Base-by-base conservation (phyloP, 805 yeast species). In the Kluyveromyces dobzhanskii region DNA sequence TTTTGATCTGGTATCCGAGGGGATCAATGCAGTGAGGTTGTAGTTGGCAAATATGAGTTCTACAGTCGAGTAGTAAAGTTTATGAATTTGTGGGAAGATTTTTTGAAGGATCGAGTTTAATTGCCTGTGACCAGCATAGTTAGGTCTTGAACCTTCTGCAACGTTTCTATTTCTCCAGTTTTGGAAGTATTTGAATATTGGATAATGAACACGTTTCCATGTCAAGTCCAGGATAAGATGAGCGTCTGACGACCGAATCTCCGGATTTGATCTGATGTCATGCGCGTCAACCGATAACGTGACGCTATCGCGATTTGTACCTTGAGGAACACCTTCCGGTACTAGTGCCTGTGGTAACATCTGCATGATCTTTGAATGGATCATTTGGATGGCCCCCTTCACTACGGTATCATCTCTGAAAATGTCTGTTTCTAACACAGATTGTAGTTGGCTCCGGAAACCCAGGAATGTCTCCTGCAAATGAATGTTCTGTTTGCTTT, bases 191-290 rank as follows among this genome's bases (percentile, higher is more conserved):
- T 43, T 43, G 39, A 43, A 37, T 14, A 43, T 19, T 10, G 45
- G 43, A 18, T 43, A 43, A 31, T 43, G 45, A n/a, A 43, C 41
- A 17, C 28, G 30, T 28, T 30, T 39, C 45, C 45, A 43, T 6
- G 38, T 24, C 4, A 55, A 48, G 37, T 76, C 80, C 14, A 80
- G 64, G 5, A 72, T 17, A 23, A 38, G 18, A 24, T 30, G 35
- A 19, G 35, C 41, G 24, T 31, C 34, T 24, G 11, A 10, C 37
- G 35, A 29, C 8, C 24, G 24, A 9, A 21, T 21, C 24, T 21
- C 24, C 11, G 18, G 3, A 12, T 17, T 32, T 19, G 11, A 30
- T 23, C 24, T 32, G 13, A 4, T 24, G 24, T 29, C 41, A 12
- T 17, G 17, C 10, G 32, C 17, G n/a, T n/a, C n/a, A n/a, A n/a